These are phyloP conservation scores for Podosphaera leucotricha DNA, from an alignment of 2,329 filamentous ascomycete genomes.

Conservation along the genomic window DNA sequence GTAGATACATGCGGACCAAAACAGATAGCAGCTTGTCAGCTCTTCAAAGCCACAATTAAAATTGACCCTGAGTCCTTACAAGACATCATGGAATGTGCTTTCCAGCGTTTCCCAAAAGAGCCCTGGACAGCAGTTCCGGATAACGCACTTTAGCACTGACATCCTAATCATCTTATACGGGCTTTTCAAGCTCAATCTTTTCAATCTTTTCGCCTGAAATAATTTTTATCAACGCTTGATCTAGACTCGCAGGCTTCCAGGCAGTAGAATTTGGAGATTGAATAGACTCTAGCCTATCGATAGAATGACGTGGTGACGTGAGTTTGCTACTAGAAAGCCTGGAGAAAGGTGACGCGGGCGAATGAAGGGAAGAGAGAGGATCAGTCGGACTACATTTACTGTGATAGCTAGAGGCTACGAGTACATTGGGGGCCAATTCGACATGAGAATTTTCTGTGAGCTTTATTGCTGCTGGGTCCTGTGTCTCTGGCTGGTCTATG, in stretches of 20 bases:
- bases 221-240: slow-evolving; percentile 7
- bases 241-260: slow-evolving; percentile 11
- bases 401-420: slow-evolving; percentile 1
- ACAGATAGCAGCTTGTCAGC: too few species aligned
- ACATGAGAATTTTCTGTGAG: slow-evolving; percentile 1
- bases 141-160: too few species aligned
- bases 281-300: slow-evolving; percentile 7
- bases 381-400: slow-evolving; percentile 4
- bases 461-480: background rate
- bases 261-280: slow-evolving; percentile 12
- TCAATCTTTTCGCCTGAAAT: slow-evolving; percentile 12
- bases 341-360: slow-evolving; percentile 14
- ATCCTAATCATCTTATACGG: too few species aligned
- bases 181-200: slow-evolving; percentile 4
- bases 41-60: too few species aligned
- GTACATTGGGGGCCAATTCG: slow-evolving; percentile 4
- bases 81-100: too few species aligned
- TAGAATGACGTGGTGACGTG: slow-evolving; percentile 1
- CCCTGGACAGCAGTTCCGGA: too few species aligned
- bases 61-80: too few species aligned
- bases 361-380: slow-evolving; percentile 9
- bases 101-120: too few species aligned
- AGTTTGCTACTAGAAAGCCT: slow-evolving; percentile 3
- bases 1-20: too few species aligned
- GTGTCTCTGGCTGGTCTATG: background rate